phyloP scores from a whole-genome alignment of 2,329 filamentous ascomycete genomes.

The Trichoderma polysporum region DNA sequence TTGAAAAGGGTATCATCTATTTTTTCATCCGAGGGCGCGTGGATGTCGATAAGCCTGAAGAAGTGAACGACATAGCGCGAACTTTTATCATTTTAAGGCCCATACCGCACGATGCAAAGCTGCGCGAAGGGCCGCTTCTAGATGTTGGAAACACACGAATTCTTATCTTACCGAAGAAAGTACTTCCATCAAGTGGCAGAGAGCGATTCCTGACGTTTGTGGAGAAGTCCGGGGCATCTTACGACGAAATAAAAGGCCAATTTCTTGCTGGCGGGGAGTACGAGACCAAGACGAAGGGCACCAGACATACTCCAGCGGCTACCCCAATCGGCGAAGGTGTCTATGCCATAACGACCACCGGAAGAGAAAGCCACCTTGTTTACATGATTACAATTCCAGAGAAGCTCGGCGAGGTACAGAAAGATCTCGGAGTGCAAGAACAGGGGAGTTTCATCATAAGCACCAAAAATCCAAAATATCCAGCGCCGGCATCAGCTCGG shows the following conservation, averaged over 20 bases:
- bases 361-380: slow-evolving; percentile 70
- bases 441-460: slow-evolving; percentile 74
- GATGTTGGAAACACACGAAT: slow-evolving; percentile 65
- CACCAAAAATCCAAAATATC: slow-evolving; percentile 74
- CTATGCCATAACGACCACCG: slow-evolving; percentile 75
- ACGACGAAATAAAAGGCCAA: slow-evolving; percentile 68
- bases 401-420: slow-evolving; percentile 69
- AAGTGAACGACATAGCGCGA: slow-evolving; percentile 70
- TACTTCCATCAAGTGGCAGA: slow-evolving; percentile 64
- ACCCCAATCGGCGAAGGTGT: slow-evolving; percentile 81
- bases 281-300: slow-evolving; percentile 72
- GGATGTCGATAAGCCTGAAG: slow-evolving; percentile 66
- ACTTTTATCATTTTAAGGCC: slow-evolving; percentile 79
- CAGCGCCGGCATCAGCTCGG: slow-evolving; percentile 61
- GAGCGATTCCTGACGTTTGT: slow-evolving; percentile 82
- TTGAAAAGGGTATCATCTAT: slow-evolving; percentile 88
- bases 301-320: slow-evolving; percentile 66
- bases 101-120: slow-evolving; percentile 61
- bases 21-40: slow-evolving; percentile 85
- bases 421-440: slow-evolving; percentile 67
- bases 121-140: slow-evolving; percentile 52
- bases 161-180: slow-evolving; percentile 80
- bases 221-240: slow-evolving; percentile 66
- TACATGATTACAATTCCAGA: slow-evolving; percentile 77
- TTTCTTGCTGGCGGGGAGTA: slow-evolving; percentile 70